Evolutionary conservation across 164 flowering plant species (phyloP).

Genomic region (Vitis rupestris): DNA sequence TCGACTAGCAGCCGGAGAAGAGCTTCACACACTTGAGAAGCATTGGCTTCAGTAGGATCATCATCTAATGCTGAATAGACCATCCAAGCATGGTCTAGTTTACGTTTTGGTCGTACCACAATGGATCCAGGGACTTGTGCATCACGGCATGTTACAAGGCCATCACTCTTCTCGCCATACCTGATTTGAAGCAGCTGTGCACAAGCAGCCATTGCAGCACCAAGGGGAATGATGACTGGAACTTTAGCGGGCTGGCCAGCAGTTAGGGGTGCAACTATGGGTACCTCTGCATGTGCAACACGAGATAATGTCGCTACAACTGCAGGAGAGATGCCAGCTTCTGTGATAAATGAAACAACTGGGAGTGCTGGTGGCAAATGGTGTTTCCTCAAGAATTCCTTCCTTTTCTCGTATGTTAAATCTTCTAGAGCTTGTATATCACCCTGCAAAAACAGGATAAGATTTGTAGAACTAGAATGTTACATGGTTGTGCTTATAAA

Average conservation of each 20-base stretch:
- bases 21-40: conserved; percentile 93
- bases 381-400: conserved; percentile 65
- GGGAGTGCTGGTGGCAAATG: conserved; percentile 77
- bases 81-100: conserved; percentile 98
- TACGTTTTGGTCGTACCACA: conserved; percentile 73
- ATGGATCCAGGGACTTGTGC: conserved; percentile 96
- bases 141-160: conserved; percentile 93
- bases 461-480: background rate
- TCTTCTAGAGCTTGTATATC: conserved; percentile 92
- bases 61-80: conserved; percentile 77
- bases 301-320: conserved; percentile 80
- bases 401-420: conserved; percentile 81
- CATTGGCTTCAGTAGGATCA: conserved; percentile 66
- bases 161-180: conserved; percentile 92
- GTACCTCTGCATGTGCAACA: conserved; percentile 92
- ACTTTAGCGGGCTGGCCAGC: conserved; percentile 57
- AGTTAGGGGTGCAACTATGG: conserved; percentile 42
- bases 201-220: conserved; percentile 94
- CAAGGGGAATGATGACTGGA: conserved; percentile 85
- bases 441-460: conserved; percentile 52
- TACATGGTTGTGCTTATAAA: too few species aligned
- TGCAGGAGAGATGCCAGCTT: conserved; percentile 75
- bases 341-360: conserved; percentile 86
- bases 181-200: conserved; percentile 82
- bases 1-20: conserved; percentile 75